Evolutionary conservation across 192 early-diverging fungal genomes (phyloP).

Genomic region (Borealophlyctis nickersoniae): DNA sequence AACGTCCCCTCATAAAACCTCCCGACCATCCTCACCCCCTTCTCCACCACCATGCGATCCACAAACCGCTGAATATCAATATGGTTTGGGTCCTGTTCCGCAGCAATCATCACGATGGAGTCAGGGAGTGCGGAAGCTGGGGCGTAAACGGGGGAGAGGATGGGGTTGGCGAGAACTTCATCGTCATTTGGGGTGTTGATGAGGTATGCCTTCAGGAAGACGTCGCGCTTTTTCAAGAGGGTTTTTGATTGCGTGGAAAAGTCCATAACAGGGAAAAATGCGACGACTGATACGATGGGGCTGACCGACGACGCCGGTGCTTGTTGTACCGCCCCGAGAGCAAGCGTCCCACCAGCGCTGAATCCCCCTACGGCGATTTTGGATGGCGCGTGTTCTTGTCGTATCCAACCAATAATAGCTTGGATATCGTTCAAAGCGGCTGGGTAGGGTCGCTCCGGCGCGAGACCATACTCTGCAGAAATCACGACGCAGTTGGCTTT

Average conservation of each 20-base stretch:
- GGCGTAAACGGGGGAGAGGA: conserved; percentile 16
- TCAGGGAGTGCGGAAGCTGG: background rate
- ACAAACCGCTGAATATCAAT: conserved; percentile 9
- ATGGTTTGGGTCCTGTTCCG: conserved; percentile 11
- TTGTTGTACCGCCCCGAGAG: conserved; percentile 5
- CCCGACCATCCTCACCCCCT: background rate
- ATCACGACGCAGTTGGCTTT: conserved; percentile 6
- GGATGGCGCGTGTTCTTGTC: background rate
- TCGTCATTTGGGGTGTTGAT: background rate
- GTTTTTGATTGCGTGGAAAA: conserved; percentile 2
- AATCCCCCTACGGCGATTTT: conserved; percentile 15
- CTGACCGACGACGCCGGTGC: background rate
- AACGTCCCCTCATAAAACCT: background rate
- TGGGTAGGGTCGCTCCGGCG: conserved; percentile 16
- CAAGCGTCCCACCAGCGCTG: conserved; percentile 15
- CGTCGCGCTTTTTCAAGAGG: conserved; percentile 1
- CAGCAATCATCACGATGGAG: background rate
- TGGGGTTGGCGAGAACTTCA: conserved; percentile 3
- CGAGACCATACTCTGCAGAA: conserved; percentile 9
- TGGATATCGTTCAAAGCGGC: conserved; percentile 1
- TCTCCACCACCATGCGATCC: background rate
- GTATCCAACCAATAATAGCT: conserved; percentile 7
- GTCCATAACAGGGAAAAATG: conserved; percentile 13
- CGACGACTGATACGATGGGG: background rate
- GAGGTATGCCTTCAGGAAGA: conserved; percentile 15